Evolutionary conservation across 2,329 filamentous ascomycete species (phyloP).

Genomic region (Pseudogymnoascus sp.): DNA sequence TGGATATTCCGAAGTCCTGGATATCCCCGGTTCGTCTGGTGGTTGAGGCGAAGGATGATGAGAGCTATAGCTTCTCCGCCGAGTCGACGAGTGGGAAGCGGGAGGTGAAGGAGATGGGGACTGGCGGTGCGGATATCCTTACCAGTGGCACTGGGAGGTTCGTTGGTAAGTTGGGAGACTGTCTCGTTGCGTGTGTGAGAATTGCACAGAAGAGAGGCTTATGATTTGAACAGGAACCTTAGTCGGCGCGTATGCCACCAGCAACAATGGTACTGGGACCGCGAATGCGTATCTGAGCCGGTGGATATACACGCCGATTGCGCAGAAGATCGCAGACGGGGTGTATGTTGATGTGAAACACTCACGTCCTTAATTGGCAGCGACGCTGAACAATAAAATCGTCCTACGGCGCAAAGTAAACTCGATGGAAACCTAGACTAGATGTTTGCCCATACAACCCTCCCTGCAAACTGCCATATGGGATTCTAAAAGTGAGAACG

Average conservation of each 20-base stretch:
- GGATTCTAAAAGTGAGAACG: too few species aligned
- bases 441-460: too few species aligned
- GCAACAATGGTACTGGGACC: not conserved
- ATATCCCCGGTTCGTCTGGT: not conserved
- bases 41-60: not conserved
- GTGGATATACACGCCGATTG: not conserved
- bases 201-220: not conserved
- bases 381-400: too few species aligned
- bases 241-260: not conserved
- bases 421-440: too few species aligned
- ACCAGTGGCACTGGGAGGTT: not conserved
- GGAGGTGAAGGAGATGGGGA: not conserved
- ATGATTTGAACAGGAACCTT: not conserved
- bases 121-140: not conserved
- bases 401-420: too few species aligned
- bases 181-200: too few species aligned
- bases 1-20: not conserved
- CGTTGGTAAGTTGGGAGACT: not conserved
- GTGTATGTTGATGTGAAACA: not conserved
- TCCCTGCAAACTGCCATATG: too few species aligned
- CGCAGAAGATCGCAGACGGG: not conserved
- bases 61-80: not conserved
- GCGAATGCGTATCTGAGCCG: not conserved
- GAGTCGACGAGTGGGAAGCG: not conserved
- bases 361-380: not conserved